phyloP scores from a whole-genome alignment of 352 stramenopile genomes.

The Blastocystis sp. region DNA sequence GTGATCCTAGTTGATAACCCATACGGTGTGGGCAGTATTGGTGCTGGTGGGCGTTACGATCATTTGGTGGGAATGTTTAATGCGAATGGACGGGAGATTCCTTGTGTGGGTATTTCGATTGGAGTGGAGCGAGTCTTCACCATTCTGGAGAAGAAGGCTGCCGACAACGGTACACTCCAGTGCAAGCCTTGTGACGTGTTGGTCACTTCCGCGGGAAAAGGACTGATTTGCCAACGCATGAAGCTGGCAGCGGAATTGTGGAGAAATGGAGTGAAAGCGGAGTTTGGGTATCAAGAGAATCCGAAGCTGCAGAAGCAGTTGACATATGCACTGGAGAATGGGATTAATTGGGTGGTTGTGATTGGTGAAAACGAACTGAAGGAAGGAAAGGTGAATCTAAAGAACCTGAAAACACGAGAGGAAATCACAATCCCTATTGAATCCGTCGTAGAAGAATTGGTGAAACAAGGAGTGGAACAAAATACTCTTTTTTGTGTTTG shows the following conservation, averaged over 20 bases:
- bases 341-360: conserved; percentile 93
- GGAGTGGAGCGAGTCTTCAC: conserved; percentile 97
- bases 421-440: conserved; percentile 67
- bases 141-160: conserved; percentile 86
- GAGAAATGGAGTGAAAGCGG: conserved; percentile 82
- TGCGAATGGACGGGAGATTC: conserved; percentile 80
- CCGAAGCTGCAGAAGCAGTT: conserved; percentile 94
- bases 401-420: conserved; percentile 86
- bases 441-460: conserved; percentile 34
- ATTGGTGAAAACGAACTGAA: conserved; percentile 88
- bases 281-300: conserved; percentile 88
- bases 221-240: conserved; percentile 70
- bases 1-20: conserved; percentile 81
- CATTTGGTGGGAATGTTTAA: conserved; percentile 84
- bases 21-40: conserved; percentile 88
- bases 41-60: conserved; percentile 91
- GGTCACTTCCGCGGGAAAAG: conserved; percentile 81
- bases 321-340: conserved; percentile 81
- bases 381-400: conserved; percentile 87
- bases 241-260: conserved; percentile 69
- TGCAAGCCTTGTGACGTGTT: conserved; percentile 70
- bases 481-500: conserved; percentile 13
- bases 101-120: conserved; percentile 93
- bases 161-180: conserved; percentile 62
- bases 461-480: conserved; percentile 25